These are phyloP conservation scores for Melastoma candidum DNA, from an alignment of 441 rosid species.

Conservation along the genomic window DNA sequence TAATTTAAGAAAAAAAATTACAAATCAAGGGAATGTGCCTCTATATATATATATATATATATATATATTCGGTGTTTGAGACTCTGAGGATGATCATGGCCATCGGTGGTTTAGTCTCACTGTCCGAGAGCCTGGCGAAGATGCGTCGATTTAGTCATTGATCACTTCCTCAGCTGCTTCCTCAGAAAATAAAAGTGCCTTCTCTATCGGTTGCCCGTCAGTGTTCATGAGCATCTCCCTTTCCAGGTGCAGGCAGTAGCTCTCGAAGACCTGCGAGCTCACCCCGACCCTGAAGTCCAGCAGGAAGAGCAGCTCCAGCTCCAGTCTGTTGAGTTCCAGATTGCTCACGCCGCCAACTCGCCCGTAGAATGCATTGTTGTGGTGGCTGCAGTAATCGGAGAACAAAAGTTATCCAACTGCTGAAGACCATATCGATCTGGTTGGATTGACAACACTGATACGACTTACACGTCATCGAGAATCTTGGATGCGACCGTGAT, in stretches of 20 bases:
- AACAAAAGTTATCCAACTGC: too few relatives aligned
- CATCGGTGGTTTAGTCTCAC: too few relatives aligned
- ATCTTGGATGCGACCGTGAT: conserved; percentile 82
- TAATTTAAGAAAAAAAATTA: too few relatives aligned
- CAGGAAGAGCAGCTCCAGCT: conserved; percentile 63
- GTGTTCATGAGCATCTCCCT: conserved; percentile 35
- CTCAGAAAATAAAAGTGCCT: conserved; percentile 5
- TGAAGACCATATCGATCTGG: too few relatives aligned
- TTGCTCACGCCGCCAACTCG: conserved; percentile 74
- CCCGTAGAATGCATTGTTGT: conserved; percentile 67
- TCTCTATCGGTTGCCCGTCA: conserved; percentile 16
- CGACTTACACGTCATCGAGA: conserved; percentile 70
- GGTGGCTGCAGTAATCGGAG: conserved; percentile 33
- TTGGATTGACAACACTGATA: not conserved
- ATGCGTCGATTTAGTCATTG: too few relatives aligned
- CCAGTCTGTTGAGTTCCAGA: conserved; percentile 58
- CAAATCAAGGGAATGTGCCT: too few relatives aligned
- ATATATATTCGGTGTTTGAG: too few relatives aligned
- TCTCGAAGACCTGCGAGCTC: conserved; percentile 46
- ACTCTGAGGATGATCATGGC: too few relatives aligned
- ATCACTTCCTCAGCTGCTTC: too few relatives aligned
- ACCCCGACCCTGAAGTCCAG: conserved; percentile 53
- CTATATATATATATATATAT: too few relatives aligned
- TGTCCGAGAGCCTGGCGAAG: too few relatives aligned
- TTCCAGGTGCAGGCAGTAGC: conserved; percentile 68